Conservation (phyloP, 441 rosid species). For the Eruca vesicaria region DNA sequence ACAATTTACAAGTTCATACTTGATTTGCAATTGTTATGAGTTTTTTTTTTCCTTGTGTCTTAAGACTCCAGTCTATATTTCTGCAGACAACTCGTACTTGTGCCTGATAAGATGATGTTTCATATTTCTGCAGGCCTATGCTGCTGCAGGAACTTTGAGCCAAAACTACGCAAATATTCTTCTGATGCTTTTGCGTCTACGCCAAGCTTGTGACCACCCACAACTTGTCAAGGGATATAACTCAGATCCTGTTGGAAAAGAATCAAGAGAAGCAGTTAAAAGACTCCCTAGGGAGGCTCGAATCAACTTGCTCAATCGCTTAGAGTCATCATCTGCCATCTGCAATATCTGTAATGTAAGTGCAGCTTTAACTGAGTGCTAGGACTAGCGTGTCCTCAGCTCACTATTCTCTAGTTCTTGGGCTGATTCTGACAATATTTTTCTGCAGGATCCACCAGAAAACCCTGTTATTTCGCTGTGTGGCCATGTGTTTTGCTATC, state of each 20-base stretch:
- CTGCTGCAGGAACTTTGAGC: neutral
- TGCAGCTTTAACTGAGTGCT: neutral
- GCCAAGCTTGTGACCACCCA: constrained; percentile 3
- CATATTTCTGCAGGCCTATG: neutral
- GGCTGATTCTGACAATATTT: too few species aligned
- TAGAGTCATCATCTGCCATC: neutral
- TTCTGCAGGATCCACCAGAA: neutral
- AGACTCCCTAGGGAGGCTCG: neutral
- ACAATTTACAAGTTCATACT: neutral
- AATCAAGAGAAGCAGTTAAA: neutral
- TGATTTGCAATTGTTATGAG: neutral
- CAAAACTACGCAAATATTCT: neutral
- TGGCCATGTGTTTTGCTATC: neutral
- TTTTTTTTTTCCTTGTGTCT: neutral
- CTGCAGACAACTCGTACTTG: too few species aligned
- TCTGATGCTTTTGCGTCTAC: neutral
- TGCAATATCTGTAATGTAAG: neutral
- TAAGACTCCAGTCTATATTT: too few species aligned
- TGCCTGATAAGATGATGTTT: too few species aligned
- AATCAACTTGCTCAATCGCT: neutral
- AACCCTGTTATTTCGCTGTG: neutral
- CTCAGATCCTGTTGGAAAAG: neutral
- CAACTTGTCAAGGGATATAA: neutral
- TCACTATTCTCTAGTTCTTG: neutral
- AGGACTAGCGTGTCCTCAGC: neutral